A percentile compares a stretch with the other conserved stretches of the same genome.
These are phyloP conservation scores for Gossypium sturtianum DNA, from an alignment of 345 rosid genomes.

Conservation along the genomic window DNA sequence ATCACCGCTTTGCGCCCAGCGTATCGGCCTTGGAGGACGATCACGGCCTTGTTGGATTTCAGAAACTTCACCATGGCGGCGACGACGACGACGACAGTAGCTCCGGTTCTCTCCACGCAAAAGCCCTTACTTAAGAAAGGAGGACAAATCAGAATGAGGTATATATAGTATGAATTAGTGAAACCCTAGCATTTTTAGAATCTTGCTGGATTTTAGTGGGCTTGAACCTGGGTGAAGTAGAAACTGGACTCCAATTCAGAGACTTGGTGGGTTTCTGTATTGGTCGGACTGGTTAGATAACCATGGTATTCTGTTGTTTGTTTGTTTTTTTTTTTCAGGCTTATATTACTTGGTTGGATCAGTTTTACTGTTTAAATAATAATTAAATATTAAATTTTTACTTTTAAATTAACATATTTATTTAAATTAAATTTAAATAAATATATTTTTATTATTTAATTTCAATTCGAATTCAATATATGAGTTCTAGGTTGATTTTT, in stretches of 20 bases:
- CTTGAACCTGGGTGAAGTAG: neutral
- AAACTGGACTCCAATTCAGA: neutral
- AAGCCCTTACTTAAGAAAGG: neutral
- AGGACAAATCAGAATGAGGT: neutral
- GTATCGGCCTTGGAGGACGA: neutral
- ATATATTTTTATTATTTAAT: too few species aligned
- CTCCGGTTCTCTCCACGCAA: neutral
- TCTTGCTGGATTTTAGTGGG: neutral
- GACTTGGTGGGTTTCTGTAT: too few species aligned
- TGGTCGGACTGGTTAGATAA: too few species aligned
- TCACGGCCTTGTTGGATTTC: neutral
- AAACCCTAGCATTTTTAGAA: neutral
- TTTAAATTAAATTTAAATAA: too few species aligned
- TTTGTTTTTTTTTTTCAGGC: too few species aligned
- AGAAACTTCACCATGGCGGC: slow-evolving; percentile 1
- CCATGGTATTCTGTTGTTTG: too few species aligned
- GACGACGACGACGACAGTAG: neutral
- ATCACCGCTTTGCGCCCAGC: neutral
- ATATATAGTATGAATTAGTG: neutral
- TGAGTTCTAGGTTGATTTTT: too few species aligned
- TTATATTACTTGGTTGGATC: too few species aligned
- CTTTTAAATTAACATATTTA: too few species aligned
- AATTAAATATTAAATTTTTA: too few species aligned
- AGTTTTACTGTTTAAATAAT: too few species aligned
- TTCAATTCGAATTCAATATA: too few species aligned